phyloP scores from a whole-genome alignment of 257 asterid genomes.

The Craterostigma plantagineum region DNA sequence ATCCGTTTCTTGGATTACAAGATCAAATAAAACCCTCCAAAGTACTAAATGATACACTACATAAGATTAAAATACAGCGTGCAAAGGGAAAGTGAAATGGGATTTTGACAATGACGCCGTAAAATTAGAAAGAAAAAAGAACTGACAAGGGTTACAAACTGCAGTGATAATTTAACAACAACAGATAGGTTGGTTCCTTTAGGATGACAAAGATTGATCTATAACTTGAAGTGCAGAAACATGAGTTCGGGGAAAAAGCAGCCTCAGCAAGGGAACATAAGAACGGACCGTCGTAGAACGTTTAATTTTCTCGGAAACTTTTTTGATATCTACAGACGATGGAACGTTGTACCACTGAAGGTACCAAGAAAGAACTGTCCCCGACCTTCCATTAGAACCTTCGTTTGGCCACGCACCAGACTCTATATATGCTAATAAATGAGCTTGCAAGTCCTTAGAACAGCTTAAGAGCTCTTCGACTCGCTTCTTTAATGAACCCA shows the following conservation, averaged over 20 bases:
- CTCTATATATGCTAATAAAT: constrained; percentile 22
- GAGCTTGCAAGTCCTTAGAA: constrained; percentile 13
- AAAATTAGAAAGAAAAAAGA: too few relatives aligned
- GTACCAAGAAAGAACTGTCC: constrained; percentile 55
- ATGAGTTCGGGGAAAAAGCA: constrained; percentile 65
- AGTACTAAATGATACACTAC: too few relatives aligned
- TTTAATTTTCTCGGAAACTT: constrained; percentile 33
- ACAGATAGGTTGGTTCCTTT: too few relatives aligned
- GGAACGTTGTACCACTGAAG: constrained; percentile 72
- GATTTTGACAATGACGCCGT: too few relatives aligned
- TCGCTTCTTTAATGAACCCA: constrained; percentile 67
- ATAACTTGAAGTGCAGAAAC: constrained; percentile 36
- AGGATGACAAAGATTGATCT: constrained; percentile 13
- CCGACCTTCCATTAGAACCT: constrained; percentile 14
- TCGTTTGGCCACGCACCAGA: constrained; percentile 51
- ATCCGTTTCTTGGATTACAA: too few relatives aligned
- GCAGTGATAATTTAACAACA: too few relatives aligned
- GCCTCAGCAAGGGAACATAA: constrained; percentile 47
- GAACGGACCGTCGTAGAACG: constrained; percentile 10
- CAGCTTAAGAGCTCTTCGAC: constrained; percentile 47
- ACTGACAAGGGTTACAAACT: too few relatives aligned
- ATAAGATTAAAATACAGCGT: too few relatives aligned
- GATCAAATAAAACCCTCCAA: too few relatives aligned
- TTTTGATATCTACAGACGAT: constrained; percentile 28
- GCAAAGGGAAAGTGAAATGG: too few relatives aligned